Evolutionary conservation across 2,329 filamentous ascomycete genomes (phyloP), one percentile per base, ranked within the genome.

Genomic region (Pleurostoma richardsiae): DNA sequence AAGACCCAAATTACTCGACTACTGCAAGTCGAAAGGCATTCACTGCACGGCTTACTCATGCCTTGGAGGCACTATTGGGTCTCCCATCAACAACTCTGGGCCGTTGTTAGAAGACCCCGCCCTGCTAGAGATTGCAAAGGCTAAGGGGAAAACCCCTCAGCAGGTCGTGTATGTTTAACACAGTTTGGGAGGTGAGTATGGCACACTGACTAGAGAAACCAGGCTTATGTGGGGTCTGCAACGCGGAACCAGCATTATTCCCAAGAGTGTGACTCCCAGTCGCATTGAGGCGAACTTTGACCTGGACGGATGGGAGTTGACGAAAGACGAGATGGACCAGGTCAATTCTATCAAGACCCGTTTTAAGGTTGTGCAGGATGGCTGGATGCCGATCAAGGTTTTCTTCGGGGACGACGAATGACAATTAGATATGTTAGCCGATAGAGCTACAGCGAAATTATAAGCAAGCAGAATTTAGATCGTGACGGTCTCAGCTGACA

Each of bases 201-300:
- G n/a, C 33, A 36, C n/a, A 8, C 33, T 36, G 33, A 36, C 33
- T 36, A n/a, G n/a, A 8, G 33, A 8, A n/a, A 36, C 33, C n/a
- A 36, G 33, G 33, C 33, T 36, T 36, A 36, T 36, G 33, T 36
- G 33, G 33, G 33, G 33, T 8, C n/a, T 36, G n/a, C 33, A 36
- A 36, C 33, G 80, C 55, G 83, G 82, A 46, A 83, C 83, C 66
- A 80, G 74, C 55, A 86, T 90, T 55, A 88, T 90, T 56, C 86
- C 86, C 59, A 90, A 90, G 74, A 84, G 78, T 26, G 84, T 88
- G 52, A 88, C 78, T 47, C 73, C 80, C 43, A 72, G 73, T 31
- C 79, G 86, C 48, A 90, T 90, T 55, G 70, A 78, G 58, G 76
- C 73, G 58, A 90, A 90, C 74, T 88, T 84, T 44, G 73, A 83